phyloP scores from a whole-genome alignment of 495 filamentous ascomycete species.

The Rhypophila decipiens region DNA sequence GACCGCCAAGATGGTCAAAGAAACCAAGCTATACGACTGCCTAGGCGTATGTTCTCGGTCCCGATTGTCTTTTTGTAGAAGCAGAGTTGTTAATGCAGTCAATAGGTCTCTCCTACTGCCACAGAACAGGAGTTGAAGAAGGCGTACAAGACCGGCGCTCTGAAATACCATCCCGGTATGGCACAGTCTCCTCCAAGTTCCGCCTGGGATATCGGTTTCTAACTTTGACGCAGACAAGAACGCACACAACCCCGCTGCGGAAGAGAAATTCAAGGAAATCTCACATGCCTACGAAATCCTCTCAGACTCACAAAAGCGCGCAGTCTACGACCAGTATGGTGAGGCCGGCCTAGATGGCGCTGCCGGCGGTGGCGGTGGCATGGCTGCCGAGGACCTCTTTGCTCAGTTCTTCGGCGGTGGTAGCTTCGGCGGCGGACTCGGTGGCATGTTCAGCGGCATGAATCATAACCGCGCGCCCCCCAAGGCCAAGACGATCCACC shows the following conservation, averaged over 20 bases:
- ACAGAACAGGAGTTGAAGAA: slow-evolving; percentile 77
- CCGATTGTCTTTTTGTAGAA: background rate
- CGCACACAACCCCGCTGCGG: slow-evolving; percentile 82
- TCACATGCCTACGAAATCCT: slow-evolving; percentile 93
- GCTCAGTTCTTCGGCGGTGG: slow-evolving; percentile 96
- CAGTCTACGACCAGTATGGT: slow-evolving; percentile 93
- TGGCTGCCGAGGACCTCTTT: slow-evolving; percentile 96
- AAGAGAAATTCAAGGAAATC: slow-evolving; percentile 97
- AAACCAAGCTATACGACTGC: slow-evolving; percentile 79
- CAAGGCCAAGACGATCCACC: slow-evolving; percentile 93
- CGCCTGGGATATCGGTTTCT: too few species aligned
- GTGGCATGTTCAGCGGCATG: slow-evolving; percentile 80
- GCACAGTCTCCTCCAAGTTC: too few species aligned
- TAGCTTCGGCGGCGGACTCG: slow-evolving; percentile 66
- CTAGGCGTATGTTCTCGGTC: slow-evolving; percentile 62
- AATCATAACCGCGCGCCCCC: slow-evolving; percentile 70
- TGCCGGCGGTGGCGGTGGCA: slow-evolving; percentile 70
- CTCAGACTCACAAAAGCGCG: slow-evolving; percentile 83
- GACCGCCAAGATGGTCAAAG: slow-evolving; percentile 71
- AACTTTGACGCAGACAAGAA: slow-evolving; percentile 72
- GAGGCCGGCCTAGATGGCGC: slow-evolving; percentile 91
- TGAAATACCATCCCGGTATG: slow-evolving; percentile 88
- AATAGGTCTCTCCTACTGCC: slow-evolving; percentile 63
- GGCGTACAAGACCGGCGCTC: slow-evolving; percentile 83
- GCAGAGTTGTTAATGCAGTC: slow-evolving; percentile 18